Evolutionary conservation across 1,284 basidiomycete species (phyloP).

Genomic region (Golubevia pallescens): DNA sequence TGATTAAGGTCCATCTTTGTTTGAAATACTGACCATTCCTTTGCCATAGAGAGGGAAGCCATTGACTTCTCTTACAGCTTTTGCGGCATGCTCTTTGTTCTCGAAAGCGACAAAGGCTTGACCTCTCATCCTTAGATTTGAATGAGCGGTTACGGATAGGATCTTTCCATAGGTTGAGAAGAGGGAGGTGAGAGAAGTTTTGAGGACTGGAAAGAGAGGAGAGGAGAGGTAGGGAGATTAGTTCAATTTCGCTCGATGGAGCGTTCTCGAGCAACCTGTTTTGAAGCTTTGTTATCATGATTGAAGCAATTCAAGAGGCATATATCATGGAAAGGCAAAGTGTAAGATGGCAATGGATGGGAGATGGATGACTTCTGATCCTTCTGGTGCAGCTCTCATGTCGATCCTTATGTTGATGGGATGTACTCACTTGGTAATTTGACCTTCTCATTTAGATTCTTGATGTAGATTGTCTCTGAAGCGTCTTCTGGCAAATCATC

Average conservation of each 20-base stretch:
- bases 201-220: no score
- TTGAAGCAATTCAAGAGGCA: no score
- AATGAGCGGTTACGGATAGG: constrained; percentile 87
- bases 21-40: constrained; percentile 73
- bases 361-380: no score
- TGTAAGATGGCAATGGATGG: no score
- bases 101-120: constrained; percentile 96
- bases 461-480: constrained; percentile 90
- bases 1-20: no score
- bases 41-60: constrained; percentile 96
- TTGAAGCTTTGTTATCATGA: no score
- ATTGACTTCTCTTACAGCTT: constrained; percentile 87
- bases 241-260: no score
- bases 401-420: no score
- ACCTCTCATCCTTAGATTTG: constrained; percentile 92
- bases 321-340: no score
- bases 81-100: constrained; percentile 78
- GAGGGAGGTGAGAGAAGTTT: constrained; percentile 65
- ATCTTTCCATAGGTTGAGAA: constrained; percentile 94
- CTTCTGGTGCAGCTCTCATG: neutral
- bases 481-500: constrained; percentile 66
- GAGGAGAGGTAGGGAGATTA: neutral
- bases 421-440: constrained; percentile 69
- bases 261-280: no score
- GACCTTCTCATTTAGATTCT: constrained; percentile 97